Percentiles rank a stretch among this genome's conserved stretches.
Evolutionary conservation across 2,329 filamentous ascomycete genomes (phyloP).

Genomic region (Chaetomium sp.): DNA sequence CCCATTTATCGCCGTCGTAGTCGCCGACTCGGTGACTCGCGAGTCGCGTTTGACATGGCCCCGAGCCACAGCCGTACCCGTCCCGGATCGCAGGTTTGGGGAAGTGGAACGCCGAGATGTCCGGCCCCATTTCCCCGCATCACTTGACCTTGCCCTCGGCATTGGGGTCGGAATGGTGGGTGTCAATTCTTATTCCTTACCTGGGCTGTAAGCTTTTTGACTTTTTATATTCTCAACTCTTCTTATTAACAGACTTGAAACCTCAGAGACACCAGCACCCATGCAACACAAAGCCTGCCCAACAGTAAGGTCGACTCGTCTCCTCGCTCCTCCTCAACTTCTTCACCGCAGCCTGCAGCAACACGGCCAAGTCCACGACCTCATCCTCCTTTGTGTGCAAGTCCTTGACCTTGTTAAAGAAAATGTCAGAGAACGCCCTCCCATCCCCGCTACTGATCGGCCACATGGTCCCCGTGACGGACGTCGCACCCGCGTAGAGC

Average conservation of each 20-base stretch:
- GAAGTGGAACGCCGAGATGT: not conserved
- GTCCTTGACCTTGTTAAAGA: not conserved
- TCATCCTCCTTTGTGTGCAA: not conserved
- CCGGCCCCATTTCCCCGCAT: conserved; percentile 20
- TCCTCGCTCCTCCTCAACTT: too few relatives aligned
- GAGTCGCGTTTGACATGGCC: not conserved
- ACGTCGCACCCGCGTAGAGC: not conserved
- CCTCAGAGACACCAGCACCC: too few relatives aligned
- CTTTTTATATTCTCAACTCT: too few relatives aligned
- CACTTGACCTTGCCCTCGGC: conserved; percentile 10
- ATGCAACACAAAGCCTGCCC: too few relatives aligned
- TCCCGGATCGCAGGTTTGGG: not conserved
- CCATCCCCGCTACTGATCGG: not conserved
- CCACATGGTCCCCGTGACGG: not conserved
- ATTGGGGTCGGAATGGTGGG: conserved; percentile 19
- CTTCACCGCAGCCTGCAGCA: not conserved
- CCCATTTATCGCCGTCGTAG: not conserved
- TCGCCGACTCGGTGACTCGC: not conserved
- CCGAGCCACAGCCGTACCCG: not conserved
- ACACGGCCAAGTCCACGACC: not conserved
- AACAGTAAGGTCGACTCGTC: too few relatives aligned
- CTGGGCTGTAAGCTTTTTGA: too few relatives aligned
- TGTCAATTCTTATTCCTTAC: conserved; percentile 23
- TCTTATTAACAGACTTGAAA: too few relatives aligned
- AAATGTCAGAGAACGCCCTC: not conserved